phyloP scores from a whole-genome alignment of 2,329 filamentous ascomycete genomes.

The Dichotomopilus funicola region DNA sequence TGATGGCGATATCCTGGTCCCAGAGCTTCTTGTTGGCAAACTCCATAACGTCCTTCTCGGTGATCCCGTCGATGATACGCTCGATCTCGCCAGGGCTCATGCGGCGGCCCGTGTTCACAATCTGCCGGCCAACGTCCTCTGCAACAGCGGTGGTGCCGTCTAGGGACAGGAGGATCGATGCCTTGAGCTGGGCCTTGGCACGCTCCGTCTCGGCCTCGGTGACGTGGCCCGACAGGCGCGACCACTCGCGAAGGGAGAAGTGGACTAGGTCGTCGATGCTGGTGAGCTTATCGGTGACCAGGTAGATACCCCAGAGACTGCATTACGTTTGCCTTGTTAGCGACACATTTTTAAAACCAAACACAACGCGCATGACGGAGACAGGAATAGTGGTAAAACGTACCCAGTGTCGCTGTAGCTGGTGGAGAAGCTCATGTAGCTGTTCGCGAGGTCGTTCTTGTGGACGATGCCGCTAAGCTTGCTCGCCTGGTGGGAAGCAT shows the following conservation, averaged over 20 bases:
- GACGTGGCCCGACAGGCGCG: constrained; percentile 84
- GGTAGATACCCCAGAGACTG: constrained; percentile 99
- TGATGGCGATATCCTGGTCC: constrained; percentile 94
- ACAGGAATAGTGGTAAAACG: background rate
- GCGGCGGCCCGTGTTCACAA: constrained; percentile 92
- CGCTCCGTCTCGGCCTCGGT: constrained; percentile 89
- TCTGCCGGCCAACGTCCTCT: constrained; percentile 97
- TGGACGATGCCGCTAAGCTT: constrained; percentile 94
- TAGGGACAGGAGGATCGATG: constrained; percentile 91
- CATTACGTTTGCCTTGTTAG: constrained; percentile 16
- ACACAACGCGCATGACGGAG: background rate
- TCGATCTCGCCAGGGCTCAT: constrained; percentile 92
- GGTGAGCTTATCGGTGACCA: constrained; percentile 84
- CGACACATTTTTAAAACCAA: background rate
- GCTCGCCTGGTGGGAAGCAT: constrained; percentile 94
- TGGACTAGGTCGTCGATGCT: constrained; percentile 92
- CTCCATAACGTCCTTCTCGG: constrained; percentile 93
- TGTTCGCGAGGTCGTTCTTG: constrained; percentile 94
- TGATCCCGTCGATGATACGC: constrained; percentile 79
- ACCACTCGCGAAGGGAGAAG: constrained; percentile 98
- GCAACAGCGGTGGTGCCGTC: constrained; percentile 96
- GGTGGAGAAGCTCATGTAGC: constrained; percentile 99
- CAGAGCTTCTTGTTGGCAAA: constrained; percentile 93
- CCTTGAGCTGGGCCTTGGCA: constrained; percentile 98
- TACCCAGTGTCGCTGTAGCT: constrained; percentile 99